Conservation (phyloP, 192 early-diverging fungal species). For the Mortierella hygrophila region DNA sequence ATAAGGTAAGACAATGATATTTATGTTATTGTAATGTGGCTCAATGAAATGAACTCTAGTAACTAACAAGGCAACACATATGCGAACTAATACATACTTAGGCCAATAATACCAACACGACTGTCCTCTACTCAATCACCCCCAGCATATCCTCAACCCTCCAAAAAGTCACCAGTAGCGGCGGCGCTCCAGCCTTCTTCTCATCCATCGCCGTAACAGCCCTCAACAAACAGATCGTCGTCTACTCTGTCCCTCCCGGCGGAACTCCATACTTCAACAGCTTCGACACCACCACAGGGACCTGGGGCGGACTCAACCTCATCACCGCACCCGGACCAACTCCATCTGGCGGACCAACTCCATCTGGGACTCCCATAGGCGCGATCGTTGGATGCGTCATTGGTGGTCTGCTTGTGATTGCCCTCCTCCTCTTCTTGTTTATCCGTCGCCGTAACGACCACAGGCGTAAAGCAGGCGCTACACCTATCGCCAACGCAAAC, state of each 20-base stretch:
- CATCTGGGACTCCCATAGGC: background rate
- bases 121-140: conserved; percentile 30
- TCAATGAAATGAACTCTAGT: too few relatives aligned
- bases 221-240: conserved; percentile 16
- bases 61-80: background rate
- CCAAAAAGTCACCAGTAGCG: background rate
- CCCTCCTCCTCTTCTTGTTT: conserved; percentile 26
- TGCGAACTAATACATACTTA: background rate
- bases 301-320: conserved; percentile 33
- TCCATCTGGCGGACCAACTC: background rate
- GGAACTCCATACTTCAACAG: conserved; percentile 16
- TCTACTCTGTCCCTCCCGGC: conserved; percentile 1
- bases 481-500: background rate
- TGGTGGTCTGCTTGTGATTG: conserved; percentile 32
- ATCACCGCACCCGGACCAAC: conserved; percentile 10
- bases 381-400: conserved; percentile 42
- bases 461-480: background rate
- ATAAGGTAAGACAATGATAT: conserved; percentile 16
- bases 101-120: conserved; percentile 20
- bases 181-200: conserved; percentile 27
- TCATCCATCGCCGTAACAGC: conserved; percentile 11
- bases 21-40: too few relatives aligned
- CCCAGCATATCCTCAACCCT: conserved; percentile 33
- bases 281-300: conserved; percentile 19
- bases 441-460: conserved; percentile 16